Conservation (phyloP, 768 basidiomycete species). For the Kwoniella sp. region DNA sequence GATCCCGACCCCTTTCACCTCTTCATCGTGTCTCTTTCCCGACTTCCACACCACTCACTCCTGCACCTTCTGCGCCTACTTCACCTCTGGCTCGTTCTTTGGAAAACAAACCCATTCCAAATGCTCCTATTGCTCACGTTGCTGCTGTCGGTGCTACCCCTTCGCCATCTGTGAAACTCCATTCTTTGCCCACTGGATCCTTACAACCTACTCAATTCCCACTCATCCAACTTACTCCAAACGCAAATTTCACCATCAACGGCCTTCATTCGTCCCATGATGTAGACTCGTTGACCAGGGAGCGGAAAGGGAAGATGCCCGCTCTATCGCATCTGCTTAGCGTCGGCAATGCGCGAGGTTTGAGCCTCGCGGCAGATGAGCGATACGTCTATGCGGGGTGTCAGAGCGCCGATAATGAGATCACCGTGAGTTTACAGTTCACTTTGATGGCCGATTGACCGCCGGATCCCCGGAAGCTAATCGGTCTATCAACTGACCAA, state of each 20-base stretch:
- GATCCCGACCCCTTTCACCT: background rate
- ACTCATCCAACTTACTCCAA: constrained; percentile 6
- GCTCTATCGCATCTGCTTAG: constrained; percentile 52
- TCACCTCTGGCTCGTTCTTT: background rate
- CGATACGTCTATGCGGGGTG: constrained; percentile 79
- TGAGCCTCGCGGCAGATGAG: constrained; percentile 65
- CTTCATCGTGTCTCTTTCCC: background rate
- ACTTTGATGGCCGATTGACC: too few species aligned
- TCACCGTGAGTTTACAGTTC: constrained; percentile 72
- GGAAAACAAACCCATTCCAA: background rate
- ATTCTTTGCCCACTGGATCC: constrained; percentile 13
- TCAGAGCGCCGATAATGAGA: constrained; percentile 67
- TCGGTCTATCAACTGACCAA: background rate
- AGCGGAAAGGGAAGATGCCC: constrained; percentile 52
- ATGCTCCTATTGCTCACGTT: background rate
- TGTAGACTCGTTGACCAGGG: constrained; percentile 51
- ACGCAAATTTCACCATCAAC: constrained; percentile 1
- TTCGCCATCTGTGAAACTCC: background rate
- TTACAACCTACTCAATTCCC: constrained; percentile 22
- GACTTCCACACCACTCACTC: background rate
- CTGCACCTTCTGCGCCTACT: background rate
- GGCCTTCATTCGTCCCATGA: background rate
- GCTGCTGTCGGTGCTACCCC: background rate
- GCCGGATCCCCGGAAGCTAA: background rate
- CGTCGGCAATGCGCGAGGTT: constrained; percentile 46